Percentiles rank a stretch among this genome's conserved stretches.
These are phyloP conservation scores for Raphanus sativus DNA, from an alignment of 345 rosid genomes.

Conservation along the genomic window DNA sequence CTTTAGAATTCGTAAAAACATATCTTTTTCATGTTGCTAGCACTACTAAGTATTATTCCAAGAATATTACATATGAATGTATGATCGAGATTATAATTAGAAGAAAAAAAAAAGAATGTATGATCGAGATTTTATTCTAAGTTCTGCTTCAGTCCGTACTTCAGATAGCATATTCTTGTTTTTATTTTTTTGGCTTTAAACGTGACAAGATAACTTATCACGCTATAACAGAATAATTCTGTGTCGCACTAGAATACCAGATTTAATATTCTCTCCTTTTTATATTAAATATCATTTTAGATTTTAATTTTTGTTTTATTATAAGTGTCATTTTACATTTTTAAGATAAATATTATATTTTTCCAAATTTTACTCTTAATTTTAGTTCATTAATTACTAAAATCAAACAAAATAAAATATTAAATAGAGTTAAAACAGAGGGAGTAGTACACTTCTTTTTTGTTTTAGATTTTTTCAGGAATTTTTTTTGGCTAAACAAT, in stretches of 20 bases:
- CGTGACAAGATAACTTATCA: conserved; percentile 36
- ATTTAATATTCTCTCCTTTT: no score
- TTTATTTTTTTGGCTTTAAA: conserved; percentile 8
- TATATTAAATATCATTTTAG: no score
- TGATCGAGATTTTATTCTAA: conserved; percentile 32
- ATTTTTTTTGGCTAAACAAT: no score
- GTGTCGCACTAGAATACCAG: background rate
- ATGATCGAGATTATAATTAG: conserved; percentile 20
- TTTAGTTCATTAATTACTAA: no score
- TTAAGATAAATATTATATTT: no score
- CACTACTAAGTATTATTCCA: conserved; percentile 35
- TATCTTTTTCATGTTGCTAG: conserved; percentile 17
- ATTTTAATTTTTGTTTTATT: no score
- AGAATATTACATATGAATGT: conserved; percentile 37
- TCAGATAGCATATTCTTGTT: conserved; percentile 13
- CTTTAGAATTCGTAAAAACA: conserved; percentile 10
- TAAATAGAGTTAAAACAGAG: no score
- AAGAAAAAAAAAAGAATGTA: background rate
- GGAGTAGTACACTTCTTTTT: no score
- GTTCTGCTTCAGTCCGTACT: conserved; percentile 34
- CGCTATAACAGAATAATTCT: conserved; percentile 8
- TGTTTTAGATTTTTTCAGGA: no score
- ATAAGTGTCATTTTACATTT: no score
- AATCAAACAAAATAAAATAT: no score
- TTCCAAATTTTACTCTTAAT: no score